Evolutionary conservation across 345 rosid genomes (phyloP), one percentile per base, ranked within the genome.

Genomic region (Clausena lansium): DNA sequence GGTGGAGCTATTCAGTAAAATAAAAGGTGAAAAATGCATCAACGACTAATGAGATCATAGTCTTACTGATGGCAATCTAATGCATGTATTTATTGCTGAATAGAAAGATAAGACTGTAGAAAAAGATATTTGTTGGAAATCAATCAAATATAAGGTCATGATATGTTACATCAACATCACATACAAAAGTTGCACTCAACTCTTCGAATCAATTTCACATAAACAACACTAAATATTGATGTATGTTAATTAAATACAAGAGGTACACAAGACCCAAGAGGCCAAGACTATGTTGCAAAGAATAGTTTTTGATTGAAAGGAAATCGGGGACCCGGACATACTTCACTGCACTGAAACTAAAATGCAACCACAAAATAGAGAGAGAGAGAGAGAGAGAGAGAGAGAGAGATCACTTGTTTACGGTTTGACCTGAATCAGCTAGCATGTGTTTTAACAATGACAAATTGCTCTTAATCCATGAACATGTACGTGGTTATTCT

Each of bases 401-500:
- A 66, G 10, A 14, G 10, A 19, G n/a, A 19, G 76, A 54, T 25
- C 36, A 59, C 27, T 13, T 38, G 22, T 7, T 24, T 27, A 30
- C 73, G 30, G 39, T 47, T 65, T 55, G 77, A 47, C 61, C 41
- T 57, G 27, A 38, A 65, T 9, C 47, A 30, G 47, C 50, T 11
- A 3, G 1, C 25, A 28, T 38, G 67, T 4, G 74, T 33, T 67
- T 28, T 19, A 47, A 6, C 62, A 47, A 47, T 11, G 69, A 45
- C 3, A 36, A 50, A 59, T 73, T 50, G 35, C 24, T 52, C 33
- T 54, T 39, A 60, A 67, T 75, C 47, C 73, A 27, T 57, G 39
- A 65, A 57, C 50, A 71, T 60, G 80, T 59, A 15, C 10, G 50
- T 45, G 80, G 80, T 47, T 67, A 70, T 10, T 9, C 67, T 57